These are phyloP conservation scores for Starmerella riodocensis DNA, from an alignment of 805 yeast species.

Conservation along the genomic window DNA sequence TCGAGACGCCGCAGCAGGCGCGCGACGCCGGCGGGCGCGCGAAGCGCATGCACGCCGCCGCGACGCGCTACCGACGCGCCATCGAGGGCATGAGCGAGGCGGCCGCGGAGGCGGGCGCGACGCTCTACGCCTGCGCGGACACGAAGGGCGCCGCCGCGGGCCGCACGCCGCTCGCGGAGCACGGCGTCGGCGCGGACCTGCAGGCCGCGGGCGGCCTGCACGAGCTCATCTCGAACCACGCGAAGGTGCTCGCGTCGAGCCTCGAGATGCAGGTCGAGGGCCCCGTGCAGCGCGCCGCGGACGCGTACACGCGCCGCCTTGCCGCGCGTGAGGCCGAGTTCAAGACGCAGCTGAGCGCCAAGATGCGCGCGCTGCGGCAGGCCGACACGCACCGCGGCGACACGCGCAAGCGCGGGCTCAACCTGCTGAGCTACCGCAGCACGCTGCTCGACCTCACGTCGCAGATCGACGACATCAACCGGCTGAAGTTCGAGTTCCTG, in stretches of 20 bases:
- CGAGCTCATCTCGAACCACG: conserved; percentile 62
- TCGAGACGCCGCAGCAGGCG: conserved; percentile 16
- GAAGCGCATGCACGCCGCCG: conserved; percentile 35
- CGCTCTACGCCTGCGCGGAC: conserved; percentile 51
- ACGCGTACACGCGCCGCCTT: conserved; percentile 34
- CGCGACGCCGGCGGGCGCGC: conserved; percentile 19
- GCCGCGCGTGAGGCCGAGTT: conserved; percentile 40
- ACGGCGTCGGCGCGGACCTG: conserved; percentile 43
- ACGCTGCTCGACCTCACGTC: conserved; percentile 54
- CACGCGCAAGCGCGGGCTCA: conserved; percentile 41
- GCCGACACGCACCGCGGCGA: conserved; percentile 46
- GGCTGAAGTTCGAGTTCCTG: conserved; percentile 61
- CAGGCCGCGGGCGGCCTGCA: conserved; percentile 66
- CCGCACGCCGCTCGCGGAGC: conserved; percentile 12
- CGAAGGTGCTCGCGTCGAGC: conserved; percentile 50
- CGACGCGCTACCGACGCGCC: conserved; percentile 36
- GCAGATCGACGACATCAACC: conserved; percentile 68
- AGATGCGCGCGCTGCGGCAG: conserved; percentile 39
- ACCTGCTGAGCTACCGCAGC: conserved; percentile 52
- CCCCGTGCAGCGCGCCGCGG: conserved; percentile 38
- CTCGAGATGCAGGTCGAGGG: conserved; percentile 42
- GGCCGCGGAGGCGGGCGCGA: conserved; percentile 57
- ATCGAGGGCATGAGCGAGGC: conserved; percentile 39
- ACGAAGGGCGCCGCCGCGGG: conserved; percentile 36
- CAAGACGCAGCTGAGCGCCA: conserved; percentile 39